Base-by-base conservation (phyloP, 1,284 basidiomycete species). In the Inonotus obliquus region DNA sequence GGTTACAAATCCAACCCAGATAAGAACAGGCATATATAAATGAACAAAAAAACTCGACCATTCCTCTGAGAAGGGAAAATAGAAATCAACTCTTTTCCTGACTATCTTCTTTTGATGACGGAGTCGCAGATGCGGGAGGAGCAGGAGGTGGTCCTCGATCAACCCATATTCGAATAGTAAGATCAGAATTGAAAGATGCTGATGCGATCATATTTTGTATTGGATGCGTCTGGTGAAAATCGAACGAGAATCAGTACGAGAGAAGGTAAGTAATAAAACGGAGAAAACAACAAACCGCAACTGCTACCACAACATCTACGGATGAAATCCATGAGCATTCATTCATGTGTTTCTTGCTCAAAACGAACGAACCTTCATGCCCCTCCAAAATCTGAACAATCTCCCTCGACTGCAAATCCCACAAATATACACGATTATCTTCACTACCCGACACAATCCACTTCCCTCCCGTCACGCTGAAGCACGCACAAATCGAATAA, bases 391-490 rank as follows among this genome's bases (percentile, higher is more conserved):
- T 80, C 66, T 91, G 87, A 4, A 94, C 84, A 48, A 96, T 80
- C 67, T 91, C 83, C 21, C 93, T 82, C 4, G 85, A 89, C 71
- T 98, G 95, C 32, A 98, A 71, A 73, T 98, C 94, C 94, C 95
- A 98, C 4, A 97, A 80, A 62, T 94, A 89, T 7, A 93, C 82
- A 67, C 90, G 91, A 68, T 91, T 81, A 70, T 98, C 95, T 74
- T 98, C 96, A 67, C 90, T 92, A 0, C 95, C 96, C 0, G 91
- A 86, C 0, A 97, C 83, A 65, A 98, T 91, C 87, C 90, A 94
- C 71, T 92, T 92, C 4, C 89, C 87, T 21, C 88, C 87, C 0
- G 89, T 91, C 2, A 92, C 88, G 65, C 87, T 90, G 74, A 92
- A 91, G 71, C 88, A 90, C 0, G 88, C 86, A 2, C 84, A 84